Base-by-base conservation (phyloP, 495 filamentous ascomycete genomes). In the Hypoxylon lenormandii region DNA sequence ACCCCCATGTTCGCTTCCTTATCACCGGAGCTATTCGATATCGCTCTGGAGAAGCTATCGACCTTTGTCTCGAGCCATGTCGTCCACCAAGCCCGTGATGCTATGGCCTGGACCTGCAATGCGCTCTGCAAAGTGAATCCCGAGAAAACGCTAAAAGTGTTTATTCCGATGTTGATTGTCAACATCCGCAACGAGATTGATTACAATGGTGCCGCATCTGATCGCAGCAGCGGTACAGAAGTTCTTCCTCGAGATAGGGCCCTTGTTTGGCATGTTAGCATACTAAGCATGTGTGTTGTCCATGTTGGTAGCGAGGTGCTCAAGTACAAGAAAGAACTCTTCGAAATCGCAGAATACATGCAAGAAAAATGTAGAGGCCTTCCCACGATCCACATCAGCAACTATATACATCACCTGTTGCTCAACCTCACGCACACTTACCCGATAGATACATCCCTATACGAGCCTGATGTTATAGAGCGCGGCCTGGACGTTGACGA, bases 31-130 rank as follows among this genome's bases (percentile, higher is more conserved):
- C 87, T 97, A 19, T 99, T 93, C 71, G 94, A 97, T 73, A 89
- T 93, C 70, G 92, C 93, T 5, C 79, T 98, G 54, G 88, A 94
- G 49, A 97, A 98, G 79, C 89, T 99, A 54, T 91, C 92, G 2
- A 85, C 92, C 56, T 98, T 98, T 74, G 90, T 97, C n/a, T 88
- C 89, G 18, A 91, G 91, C 66, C 96, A 99, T 81, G 96, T 98
- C 38, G 94, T 98, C 19, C 94, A 99, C 71, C 95, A 98, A 77
- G 94, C 95, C 38, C 84, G 95, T 64, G 95, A 99, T 83, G 95
- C 96, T 15, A 97, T 98, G 92, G 95, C 95, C 1, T 99, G 97
- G 83, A 97, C 97, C 42, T 96, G 93, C 84, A 98, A 97, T 75
- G 90, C 90, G 0, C 81, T 98, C 16, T 96, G 94, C 85, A 98